These are phyloP conservation scores for Colletotrichum cuscutae DNA, from an alignment of 2,329 filamentous ascomycete genomes.

Conservation along the genomic window DNA sequence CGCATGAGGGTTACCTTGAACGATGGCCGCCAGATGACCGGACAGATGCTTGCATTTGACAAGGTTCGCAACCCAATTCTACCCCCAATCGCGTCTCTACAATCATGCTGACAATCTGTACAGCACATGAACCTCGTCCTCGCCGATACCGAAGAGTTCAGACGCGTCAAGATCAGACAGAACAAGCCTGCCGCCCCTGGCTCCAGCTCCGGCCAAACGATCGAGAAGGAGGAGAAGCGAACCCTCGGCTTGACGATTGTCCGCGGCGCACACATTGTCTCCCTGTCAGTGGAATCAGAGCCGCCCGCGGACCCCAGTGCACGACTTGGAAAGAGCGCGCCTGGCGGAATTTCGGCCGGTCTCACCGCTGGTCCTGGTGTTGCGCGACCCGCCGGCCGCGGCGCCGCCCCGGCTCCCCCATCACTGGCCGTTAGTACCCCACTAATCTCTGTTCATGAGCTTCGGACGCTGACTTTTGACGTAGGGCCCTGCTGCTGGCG, in stretches of 20 bases:
- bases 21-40: constrained; percentile 95
- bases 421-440: constrained; percentile 75
- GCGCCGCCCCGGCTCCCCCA: constrained; percentile 70
- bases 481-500: constrained; percentile 84
- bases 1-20: constrained; percentile 97
- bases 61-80: constrained; percentile 70
- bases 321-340: constrained; percentile 81
- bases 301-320: constrained; percentile 94
- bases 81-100: constrained; percentile 16
- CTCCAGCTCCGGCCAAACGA: constrained; percentile 70
- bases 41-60: constrained; percentile 98
- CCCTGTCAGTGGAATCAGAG: constrained; percentile 93
- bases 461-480: not conserved
- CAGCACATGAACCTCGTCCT: constrained; percentile 99
- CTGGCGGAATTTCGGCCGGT: constrained; percentile 75
- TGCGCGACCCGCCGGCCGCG: constrained; percentile 89
- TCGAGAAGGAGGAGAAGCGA: constrained; percentile 96
- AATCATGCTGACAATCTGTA: constrained; percentile 11
- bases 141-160: constrained; percentile 98
- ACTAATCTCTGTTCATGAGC: not conserved
- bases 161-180: constrained; percentile 87
- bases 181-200: constrained; percentile 76
- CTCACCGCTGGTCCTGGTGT: constrained; percentile 89
- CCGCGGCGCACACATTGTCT: constrained; percentile 93
- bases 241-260: constrained; percentile 96